Evolutionary conservation across 2,329 filamentous ascomycete species (phyloP).

Genomic region (Thermothelomyces thermophilus): DNA sequence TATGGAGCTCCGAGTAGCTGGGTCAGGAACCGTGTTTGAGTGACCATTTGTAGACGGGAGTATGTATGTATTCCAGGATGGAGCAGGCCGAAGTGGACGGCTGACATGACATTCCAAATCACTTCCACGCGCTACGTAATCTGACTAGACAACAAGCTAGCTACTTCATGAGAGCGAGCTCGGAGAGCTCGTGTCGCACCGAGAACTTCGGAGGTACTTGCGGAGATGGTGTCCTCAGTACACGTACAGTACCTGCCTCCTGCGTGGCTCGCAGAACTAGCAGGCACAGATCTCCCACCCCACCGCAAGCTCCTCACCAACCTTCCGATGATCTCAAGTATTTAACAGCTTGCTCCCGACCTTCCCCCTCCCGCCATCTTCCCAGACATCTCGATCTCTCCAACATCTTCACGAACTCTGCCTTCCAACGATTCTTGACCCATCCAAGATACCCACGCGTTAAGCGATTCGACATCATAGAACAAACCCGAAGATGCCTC

Average conservation of each 20-base stretch:
- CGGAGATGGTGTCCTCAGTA: not conserved
- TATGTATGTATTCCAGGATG: too few species aligned
- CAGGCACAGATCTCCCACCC: not conserved
- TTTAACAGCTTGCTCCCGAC: not conserved
- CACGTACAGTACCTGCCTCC: not conserved
- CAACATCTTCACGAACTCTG: not conserved
- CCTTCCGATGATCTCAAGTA: not conserved
- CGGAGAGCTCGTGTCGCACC: not conserved
- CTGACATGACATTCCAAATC: too few species aligned
- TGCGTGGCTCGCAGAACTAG: not conserved
- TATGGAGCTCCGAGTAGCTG: too few species aligned
- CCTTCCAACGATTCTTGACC: not conserved
- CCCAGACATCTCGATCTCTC: not conserved
- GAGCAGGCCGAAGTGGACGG: too few species aligned
- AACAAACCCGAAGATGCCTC: conserved; percentile 46
- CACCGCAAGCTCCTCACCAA: not conserved
- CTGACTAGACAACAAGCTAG: too few species aligned
- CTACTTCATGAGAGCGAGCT: not conserved
- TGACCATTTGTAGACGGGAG: too few species aligned
- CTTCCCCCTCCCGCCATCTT: not conserved
- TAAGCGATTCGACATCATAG: not conserved
- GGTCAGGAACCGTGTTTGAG: too few species aligned
- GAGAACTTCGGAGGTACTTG: not conserved
- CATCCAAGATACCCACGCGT: not conserved
- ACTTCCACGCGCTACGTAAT: too few species aligned